Percentiles rank a stretch among this genome's conserved stretches.
Conservation (phyloP, 495 filamentous ascomycete species). For the Podospora conica region DNA sequence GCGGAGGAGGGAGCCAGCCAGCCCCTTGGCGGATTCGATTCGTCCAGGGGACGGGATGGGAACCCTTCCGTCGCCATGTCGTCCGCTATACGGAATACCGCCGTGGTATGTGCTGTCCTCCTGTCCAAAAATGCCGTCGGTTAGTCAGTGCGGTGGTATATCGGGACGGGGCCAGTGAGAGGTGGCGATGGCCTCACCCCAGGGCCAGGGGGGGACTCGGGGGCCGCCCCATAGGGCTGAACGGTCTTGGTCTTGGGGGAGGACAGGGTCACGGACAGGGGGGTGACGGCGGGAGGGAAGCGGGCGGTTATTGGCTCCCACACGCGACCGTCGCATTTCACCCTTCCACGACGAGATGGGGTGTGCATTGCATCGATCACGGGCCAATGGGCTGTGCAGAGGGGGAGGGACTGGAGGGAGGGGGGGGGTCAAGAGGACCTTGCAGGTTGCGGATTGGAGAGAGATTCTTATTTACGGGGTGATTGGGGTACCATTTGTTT, state of each 20-base stretch:
- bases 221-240: background rate
- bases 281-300: background rate
- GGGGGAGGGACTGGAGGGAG: no score
- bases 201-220: no score
- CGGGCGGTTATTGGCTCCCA: background rate
- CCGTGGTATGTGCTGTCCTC: no score
- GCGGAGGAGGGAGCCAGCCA: background rate
- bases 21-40: background rate
- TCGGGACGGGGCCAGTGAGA: background rate
- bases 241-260: background rate
- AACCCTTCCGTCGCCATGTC: background rate
- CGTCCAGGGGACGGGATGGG: background rate
- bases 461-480: background rate
- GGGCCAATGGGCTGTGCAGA: background rate
- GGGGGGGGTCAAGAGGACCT: background rate
- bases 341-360: background rate
- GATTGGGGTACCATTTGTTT: background rate
- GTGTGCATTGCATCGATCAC: background rate
- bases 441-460: background rate
- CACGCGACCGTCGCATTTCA: background rate
- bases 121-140: background rate
- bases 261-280: background rate
- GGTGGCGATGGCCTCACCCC: background rate
- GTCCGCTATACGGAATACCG: background rate
- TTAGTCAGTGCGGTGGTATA: background rate